Evolutionary conservation across 2,329 filamentous ascomycete genomes (phyloP), one percentile per base, ranked within the genome.

Genomic region (Aspergillus sp.): DNA sequence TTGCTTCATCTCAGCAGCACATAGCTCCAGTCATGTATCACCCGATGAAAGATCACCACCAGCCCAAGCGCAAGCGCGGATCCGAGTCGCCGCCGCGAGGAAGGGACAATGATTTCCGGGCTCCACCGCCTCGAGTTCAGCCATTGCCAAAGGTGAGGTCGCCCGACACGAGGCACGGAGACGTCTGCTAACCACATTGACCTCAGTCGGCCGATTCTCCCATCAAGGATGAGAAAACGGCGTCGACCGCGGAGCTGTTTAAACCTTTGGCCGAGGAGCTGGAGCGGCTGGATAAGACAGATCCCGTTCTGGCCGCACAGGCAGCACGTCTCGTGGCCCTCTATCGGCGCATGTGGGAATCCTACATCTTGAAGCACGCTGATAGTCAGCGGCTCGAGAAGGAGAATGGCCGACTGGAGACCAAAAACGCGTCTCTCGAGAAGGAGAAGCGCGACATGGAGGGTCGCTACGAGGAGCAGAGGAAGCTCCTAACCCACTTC

Each of bases 301-400:
- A 59, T 52, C 57, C 57, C 31, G 47, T 53, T 56, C 42, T 59
- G n/a, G 57, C 57, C 18, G 53, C 47, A 52, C 57, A 59, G 57
- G 57, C 53, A 31, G 57, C 53, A 26, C 57, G 54, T 24, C 54
- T 59, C n/a, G 57, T 59, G 31, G 42, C 53, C 49, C 47, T 59
- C 39, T 59, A 59, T 46, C 36, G 54, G 49, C 57, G 53, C 36
- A 24, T 59, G 57, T 59, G 49, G 54, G 57, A 57, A 11, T 45
- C 55, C 20, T 52, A 29, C 26, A 9, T 29, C 26, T 7, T 9
- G 7, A 29, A 29, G 26, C 26, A 29, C 26, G 26, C 26, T 20
- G 55, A 57, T 6, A 57, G 55, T 51, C 49, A 52, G 46, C 49
- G 49, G 26, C 49, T 57, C 29, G 49, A 52, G n/a, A 50, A 52